Base-by-base conservation (phyloP, 2,329 filamentous ascomycete species). In the Pseudonectria foliicola region DNA sequence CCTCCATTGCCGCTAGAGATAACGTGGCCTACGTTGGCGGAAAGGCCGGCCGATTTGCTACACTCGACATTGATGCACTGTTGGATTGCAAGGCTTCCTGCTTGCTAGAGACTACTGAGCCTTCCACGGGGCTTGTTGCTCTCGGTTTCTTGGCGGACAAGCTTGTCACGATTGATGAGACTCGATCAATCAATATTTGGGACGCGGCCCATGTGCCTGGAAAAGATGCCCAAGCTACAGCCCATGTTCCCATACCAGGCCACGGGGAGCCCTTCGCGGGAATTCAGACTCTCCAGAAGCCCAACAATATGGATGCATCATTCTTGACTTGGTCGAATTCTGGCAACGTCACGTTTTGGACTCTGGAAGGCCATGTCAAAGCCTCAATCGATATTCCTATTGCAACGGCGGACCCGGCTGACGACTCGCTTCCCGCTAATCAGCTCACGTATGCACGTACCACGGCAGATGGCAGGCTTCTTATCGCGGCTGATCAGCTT, bases 261-360 rank as follows among this genome's bases (percentile, higher is more conserved):
- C 75, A 79, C 38, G 75, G 75, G 11, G 76, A 80, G 33, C 62
- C 77, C 1, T 74, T 82, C n/a, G 59, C 88, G 27, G 92, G 92
- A 11, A 80, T 95, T 1, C 74, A 80, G 34, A 60, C 78, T 1
- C 62, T 95, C 4, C 59, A 70, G 3, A 65, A 66, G 14, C 70
- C 76, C 0, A 84, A 85, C 39, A 56, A 66, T 4, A 62, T 77
- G 15, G 68, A 74, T 14, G 80, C 86, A 1, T 74, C 80, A 7
- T 95, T 96, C 53, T 80, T 89, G 45, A 95, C 89, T 0, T 98
- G 89, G 85, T 89, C 90, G 2, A 77, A 75, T 14, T 80, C 80
- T 33, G 92, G 92, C 5, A 78, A 75, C 12, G 73, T 96, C 33
- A 75, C 85, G 15, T 83, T 94, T 48, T 98, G 92, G 92, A 75